Base-by-base conservation (phyloP, 352 stramenopile genomes). In the Globisporangium abappressorium region DNA sequence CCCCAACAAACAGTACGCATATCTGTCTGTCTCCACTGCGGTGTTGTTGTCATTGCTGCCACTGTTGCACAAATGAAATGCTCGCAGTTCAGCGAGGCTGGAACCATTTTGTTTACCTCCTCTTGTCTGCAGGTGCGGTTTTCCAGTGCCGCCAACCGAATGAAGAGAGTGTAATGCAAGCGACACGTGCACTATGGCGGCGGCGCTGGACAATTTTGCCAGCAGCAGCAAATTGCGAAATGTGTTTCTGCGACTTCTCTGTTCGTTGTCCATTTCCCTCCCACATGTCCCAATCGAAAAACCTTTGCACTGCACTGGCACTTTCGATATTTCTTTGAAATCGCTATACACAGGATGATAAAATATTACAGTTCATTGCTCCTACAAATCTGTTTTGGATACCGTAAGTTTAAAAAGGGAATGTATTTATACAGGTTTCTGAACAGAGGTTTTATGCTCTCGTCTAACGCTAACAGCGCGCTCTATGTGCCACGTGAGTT, bases 401-500 rank as follows among this genome's bases (percentile, higher is more conserved):
- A 33, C 3, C 3, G 28, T 33, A 2, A 3, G 28, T 33, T 41
- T 64, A 41, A 18, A 9, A 33, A 34, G 28, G 34, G 3, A n/a
- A 70, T 68, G 0, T 0, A 7, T 36, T 62, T 57, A 34, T 57
- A 28, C 53, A 61, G 34, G 24, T 34, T 43, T 18, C 34, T 46
- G 20, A 43, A 22, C 3, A 8, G 49, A 66, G 28, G 36, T 47
- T 61, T 38, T 54, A 14, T 26, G 18, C 36, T 46, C 38, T 49
- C 41, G 14, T 9, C 2, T n/a, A 15, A 9, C 14, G 15, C 15
- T 9, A 30, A 47, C 6, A 14, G 26, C 34, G 36, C 26, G 18
- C 60, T 57, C 60, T 65, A 47, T 58, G 60, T 64, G 36, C 54
- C 14, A 34, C 55, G 55, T 65, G 28, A 56, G 53, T 68, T 55